These are phyloP conservation scores for Ettlia oleoabundans DNA, from an alignment of 139 green algal species.

Conservation along the genomic window DNA sequence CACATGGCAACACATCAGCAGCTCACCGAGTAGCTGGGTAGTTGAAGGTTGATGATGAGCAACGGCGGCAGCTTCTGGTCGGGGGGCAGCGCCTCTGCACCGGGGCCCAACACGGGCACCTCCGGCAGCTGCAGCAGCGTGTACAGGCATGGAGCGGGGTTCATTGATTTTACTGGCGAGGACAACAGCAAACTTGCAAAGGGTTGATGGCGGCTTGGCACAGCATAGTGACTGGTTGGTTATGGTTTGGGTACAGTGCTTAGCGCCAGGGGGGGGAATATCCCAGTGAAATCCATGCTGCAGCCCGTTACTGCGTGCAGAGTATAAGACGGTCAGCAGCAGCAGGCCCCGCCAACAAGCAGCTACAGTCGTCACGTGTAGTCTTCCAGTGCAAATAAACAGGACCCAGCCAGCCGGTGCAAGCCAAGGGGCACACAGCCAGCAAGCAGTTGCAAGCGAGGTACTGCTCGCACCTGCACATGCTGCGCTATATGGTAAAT, in stretches of 20 bases:
- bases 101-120: constrained; percentile 39
- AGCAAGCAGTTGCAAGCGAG: not conserved
- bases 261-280: not conserved
- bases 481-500: constrained; percentile 73
- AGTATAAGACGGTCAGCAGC: no score
- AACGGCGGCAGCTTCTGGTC: constrained; percentile 70
- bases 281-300: not conserved
- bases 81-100: constrained; percentile 31
- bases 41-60: constrained; percentile 87
- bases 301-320: not conserved
- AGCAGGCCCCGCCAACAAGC: no score
- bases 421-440: not conserved
- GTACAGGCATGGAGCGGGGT: not conserved
- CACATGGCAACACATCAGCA: not conserved
- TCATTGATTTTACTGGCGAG: no score
- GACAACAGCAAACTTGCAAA: no score
- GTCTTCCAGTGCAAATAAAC: not conserved
- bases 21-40: constrained; percentile 75
- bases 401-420: not conserved
- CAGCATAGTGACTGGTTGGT: no score
- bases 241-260: not conserved
- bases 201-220: no score
- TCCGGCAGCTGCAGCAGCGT: not conserved
- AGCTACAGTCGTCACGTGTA: not conserved
- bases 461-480: constrained; percentile 35